Evolutionary conservation across 2,329 filamentous ascomycete species (phyloP), one percentile per base, ranked within the genome.

Genomic region (Aspergillus niger): DNA sequence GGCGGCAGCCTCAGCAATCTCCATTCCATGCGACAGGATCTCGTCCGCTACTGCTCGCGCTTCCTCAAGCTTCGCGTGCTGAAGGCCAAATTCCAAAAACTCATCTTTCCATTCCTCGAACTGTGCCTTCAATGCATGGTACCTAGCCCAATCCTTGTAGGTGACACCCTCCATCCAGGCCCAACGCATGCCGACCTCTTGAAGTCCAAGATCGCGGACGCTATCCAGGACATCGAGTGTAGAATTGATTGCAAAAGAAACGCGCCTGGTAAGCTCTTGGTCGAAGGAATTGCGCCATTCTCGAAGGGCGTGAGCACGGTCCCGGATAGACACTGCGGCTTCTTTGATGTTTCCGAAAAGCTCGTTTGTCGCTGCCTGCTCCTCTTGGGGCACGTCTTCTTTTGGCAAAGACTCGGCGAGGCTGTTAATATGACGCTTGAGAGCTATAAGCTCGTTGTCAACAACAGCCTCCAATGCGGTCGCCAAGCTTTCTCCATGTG

Each of bases 71-170:
- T 86, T 87, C 8, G 89, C 85, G 72, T 97, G 91, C 3, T 86
- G 84, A 61, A 89, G 84, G 41, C 92, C 90, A 56, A 93, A 85
- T 60, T 87, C 82, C 72, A 91, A 88, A 51, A 99, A 87, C 67
- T 96, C 91, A 38, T 86, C 83, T 58, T 91, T 89, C 92, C 94
- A 97, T 69, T 91, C 87, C 51, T 89, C 88, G 55, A 97, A 91
- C 11, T 90, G 89, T 57, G 85, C 86, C 79, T 91, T 96, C 60
- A 99, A 82, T 61, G 91, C 87, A 74, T 98, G 92, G 72, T 97
- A 99, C 74, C 94, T 95, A 61, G 89, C 87, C 95, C 95, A 99
- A 75, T 99, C 92, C 75, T 96, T 93, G 82, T 99, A 97, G 1
- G 94, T 96, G 63, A 99, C 86, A 32, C 92, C 92, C 60, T 98